phyloP scores from a whole-genome alignment of 2,329 filamentous ascomycete genomes.

The Fusarium sp. region DNA sequence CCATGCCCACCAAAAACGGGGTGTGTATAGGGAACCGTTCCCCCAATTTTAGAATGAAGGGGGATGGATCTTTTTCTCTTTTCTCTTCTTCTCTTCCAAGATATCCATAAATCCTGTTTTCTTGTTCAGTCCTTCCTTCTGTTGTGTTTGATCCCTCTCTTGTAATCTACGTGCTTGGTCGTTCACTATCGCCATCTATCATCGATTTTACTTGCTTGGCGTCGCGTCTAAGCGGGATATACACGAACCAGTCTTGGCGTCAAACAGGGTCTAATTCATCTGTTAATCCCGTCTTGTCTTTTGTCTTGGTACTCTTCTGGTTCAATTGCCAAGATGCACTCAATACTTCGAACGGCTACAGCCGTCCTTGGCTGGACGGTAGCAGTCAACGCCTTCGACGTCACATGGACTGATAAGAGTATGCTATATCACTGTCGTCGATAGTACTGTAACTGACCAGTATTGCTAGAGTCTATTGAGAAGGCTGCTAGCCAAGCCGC shows the following conservation, averaged over 20 bases:
- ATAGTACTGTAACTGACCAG: background rate
- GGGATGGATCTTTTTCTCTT: conserved; percentile 1
- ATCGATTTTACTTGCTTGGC: conserved; percentile 19
- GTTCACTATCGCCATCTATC: conserved; percentile 17
- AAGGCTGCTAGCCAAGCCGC: conserved; percentile 62
- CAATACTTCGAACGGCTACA: conserved; percentile 30
- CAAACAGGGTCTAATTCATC: conserved; percentile 8
- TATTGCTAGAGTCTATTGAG: conserved; percentile 61
- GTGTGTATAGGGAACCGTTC: conserved; percentile 13
- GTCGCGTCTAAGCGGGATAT: conserved; percentile 29
- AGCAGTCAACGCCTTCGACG: conserved; percentile 30
- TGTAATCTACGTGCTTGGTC: conserved; percentile 16
- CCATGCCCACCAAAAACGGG: conserved; percentile 11
- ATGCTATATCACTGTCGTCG: background rate
- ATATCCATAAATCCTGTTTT: background rate
- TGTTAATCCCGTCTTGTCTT: conserved; percentile 13
- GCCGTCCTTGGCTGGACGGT: conserved; percentile 31
- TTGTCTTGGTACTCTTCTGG: conserved; percentile 25
- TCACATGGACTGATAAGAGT: conserved; percentile 44
- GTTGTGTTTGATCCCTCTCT: conserved; percentile 4
- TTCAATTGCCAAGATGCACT: conserved; percentile 38
- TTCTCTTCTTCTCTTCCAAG: conserved; percentile 9
- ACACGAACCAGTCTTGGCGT: conserved; percentile 22
- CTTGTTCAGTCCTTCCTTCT: background rate
- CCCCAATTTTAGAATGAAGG: conserved; percentile 17